These are phyloP conservation scores for Leishmania tropica DNA, from an alignment of 208 protist genomes.

Conservation along the genomic window DNA sequence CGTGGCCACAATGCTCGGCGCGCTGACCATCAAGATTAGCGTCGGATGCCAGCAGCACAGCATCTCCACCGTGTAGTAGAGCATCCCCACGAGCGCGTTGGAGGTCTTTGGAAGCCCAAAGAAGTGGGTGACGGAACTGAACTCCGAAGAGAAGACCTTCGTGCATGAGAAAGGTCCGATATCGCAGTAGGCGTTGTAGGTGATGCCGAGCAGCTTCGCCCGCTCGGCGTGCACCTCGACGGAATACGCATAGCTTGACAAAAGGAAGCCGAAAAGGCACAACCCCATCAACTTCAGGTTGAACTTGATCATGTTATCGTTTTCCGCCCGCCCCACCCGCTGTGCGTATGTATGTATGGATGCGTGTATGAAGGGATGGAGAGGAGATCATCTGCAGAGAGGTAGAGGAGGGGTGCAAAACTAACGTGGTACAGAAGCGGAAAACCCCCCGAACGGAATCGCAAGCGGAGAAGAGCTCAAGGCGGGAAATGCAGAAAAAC, in stretches of 20 bases:
- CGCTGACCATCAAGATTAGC: slow-evolving; percentile 51
- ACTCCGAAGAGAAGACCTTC: slow-evolving; percentile 73
- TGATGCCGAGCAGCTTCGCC: slow-evolving; percentile 39
- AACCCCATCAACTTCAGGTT: slow-evolving; percentile 36
- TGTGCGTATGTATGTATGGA: background rate
- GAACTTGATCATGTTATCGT: slow-evolving; percentile 3
- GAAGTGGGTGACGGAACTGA: slow-evolving; percentile 49
- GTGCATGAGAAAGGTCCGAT: slow-evolving; percentile 79
- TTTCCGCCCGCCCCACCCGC: no score
- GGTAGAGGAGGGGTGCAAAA: background rate
- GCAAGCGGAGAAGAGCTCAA: background rate
- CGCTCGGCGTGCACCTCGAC: slow-evolving; percentile 55
- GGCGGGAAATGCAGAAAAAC: background rate
- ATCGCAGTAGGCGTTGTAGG: slow-evolving; percentile 69
- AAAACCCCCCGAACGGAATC: background rate
- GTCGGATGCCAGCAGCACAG: slow-evolving; percentile 33
- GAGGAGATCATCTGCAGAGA: background rate
- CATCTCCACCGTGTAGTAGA: slow-evolving; percentile 63
- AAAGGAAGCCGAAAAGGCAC: slow-evolving; percentile 48
- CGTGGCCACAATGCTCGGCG: slow-evolving; percentile 38
- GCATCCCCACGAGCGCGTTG: slow-evolving; percentile 63
- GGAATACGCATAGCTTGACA: slow-evolving; percentile 71
- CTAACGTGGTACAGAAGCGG: background rate
- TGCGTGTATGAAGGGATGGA: background rate
- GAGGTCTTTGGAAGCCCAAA: slow-evolving; percentile 67